phyloP scores from a whole-genome alignment of 2,329 filamentous ascomycete genomes.

The Thielaviopsis ethacetica region DNA sequence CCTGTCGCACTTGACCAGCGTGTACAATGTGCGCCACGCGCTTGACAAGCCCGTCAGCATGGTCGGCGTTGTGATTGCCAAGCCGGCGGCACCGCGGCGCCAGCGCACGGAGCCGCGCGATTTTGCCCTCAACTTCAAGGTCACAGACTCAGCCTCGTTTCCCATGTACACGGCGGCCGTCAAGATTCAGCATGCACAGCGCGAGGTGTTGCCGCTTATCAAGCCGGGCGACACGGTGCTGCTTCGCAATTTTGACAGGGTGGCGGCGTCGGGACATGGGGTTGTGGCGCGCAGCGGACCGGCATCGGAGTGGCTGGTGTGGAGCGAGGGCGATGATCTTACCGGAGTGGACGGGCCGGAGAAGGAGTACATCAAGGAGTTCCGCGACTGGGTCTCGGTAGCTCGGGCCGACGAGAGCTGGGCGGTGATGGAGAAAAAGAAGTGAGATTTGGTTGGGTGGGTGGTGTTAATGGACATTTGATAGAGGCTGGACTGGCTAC shows the following conservation, averaged over 20 bases:
- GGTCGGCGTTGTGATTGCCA: conserved; percentile 28
- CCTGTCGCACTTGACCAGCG: neutral
- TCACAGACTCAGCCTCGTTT: conserved; percentile 39
- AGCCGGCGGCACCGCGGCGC: conserved; percentile 33
- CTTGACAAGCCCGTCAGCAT: conserved; percentile 4
- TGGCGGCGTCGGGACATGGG: conserved; percentile 35
- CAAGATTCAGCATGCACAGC: conserved; percentile 42
- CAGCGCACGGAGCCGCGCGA: conserved; percentile 42
- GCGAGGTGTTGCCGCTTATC: conserved; percentile 37
- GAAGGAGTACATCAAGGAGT: neutral
- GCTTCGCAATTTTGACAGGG: conserved; percentile 38
- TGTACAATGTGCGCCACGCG: neutral
- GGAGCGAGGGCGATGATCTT: conserved; percentile 23
- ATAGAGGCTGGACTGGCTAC: too few relatives aligned
- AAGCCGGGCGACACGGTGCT: conserved; percentile 41
- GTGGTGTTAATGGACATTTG: neutral
- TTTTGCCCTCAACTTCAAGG: conserved; percentile 40
- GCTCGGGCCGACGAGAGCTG: neutral
- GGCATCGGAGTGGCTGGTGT: conserved; percentile 45
- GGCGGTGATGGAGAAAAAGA: neutral
- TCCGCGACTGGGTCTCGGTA: neutral
- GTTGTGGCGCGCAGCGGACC: conserved; percentile 40
- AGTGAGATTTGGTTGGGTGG: neutral
- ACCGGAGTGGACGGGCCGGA: conserved; percentile 18
- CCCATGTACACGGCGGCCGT: conserved; percentile 35